These are phyloP conservation scores for Helichrysum umbraculigerum DNA, from an alignment of 129 eudicot genomes.

Conservation along the genomic window DNA sequence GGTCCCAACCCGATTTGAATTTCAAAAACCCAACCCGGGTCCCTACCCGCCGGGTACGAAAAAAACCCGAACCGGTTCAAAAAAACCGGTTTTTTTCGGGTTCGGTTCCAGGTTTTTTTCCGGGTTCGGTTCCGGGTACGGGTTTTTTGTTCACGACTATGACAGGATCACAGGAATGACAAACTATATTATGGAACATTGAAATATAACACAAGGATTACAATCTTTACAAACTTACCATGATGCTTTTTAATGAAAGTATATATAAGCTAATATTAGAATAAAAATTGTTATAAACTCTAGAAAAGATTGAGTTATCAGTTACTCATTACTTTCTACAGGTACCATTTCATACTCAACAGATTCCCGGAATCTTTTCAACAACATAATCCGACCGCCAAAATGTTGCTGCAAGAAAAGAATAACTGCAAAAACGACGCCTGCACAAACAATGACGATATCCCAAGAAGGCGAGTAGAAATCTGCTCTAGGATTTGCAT, in stretches of 20 bases:
- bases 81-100: too few species aligned
- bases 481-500: constrained; percentile 53
- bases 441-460: constrained; percentile 45
- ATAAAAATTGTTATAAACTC: neutral
- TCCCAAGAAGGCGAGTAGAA: constrained; percentile 66
- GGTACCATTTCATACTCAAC: constrained; percentile 58
- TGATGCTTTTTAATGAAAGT: too few species aligned
- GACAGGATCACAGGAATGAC: too few species aligned
- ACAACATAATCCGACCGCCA: constrained; percentile 62
- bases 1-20: too few species aligned
- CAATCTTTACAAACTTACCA: neutral
- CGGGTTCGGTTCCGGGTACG: too few species aligned
- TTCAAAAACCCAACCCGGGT: too few species aligned
- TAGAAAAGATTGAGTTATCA: constrained; percentile 14
- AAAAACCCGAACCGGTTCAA: too few species aligned
- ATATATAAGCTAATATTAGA: neutral
- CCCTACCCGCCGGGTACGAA: too few species aligned
- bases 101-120: too few species aligned
- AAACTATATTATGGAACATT: too few species aligned
- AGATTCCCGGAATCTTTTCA: constrained; percentile 41
- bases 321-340: constrained; percentile 25
- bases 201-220: too few species aligned
- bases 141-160: too few species aligned
- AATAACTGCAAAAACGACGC: constrained; percentile 45
- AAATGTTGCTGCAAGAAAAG: constrained; percentile 62